Evolutionary conservation across 768 basidiomycete species (phyloP).

Genomic region (Mycena pura): DNA sequence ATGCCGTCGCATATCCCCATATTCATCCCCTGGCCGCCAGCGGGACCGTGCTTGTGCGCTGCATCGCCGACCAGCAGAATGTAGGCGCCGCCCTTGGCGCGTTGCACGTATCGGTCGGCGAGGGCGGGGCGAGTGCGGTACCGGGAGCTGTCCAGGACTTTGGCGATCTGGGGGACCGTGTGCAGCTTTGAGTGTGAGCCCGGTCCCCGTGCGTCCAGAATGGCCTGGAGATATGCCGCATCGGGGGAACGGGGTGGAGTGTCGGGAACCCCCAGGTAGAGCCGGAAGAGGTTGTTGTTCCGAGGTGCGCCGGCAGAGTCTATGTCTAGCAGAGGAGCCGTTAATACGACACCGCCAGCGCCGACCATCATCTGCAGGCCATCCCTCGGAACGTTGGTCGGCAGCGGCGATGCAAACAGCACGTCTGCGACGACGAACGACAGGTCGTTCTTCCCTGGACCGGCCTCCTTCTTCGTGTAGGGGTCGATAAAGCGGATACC

Average conservation of each 20-base stretch:
- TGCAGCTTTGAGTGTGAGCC: constrained; percentile 5
- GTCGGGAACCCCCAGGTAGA: constrained; percentile 19
- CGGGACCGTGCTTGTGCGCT: constrained; percentile 38
- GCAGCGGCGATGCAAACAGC: background rate
- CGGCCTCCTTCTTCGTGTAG: constrained; percentile 9
- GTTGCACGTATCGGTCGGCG: constrained; percentile 35
- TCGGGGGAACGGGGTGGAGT: constrained; percentile 15
- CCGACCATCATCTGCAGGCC: constrained; percentile 12
- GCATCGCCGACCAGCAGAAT: constrained; percentile 46
- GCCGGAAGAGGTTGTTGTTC: constrained; percentile 1
- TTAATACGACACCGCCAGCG: constrained; percentile 6
- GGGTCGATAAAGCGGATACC: constrained; percentile 6
- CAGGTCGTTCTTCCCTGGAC: constrained; percentile 2
- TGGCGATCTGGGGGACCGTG: constrained; percentile 3
- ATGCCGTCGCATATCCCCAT: constrained; percentile 51
- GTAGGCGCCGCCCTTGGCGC: constrained; percentile 9
- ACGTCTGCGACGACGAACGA: constrained; percentile 17
- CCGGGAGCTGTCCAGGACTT: constrained; percentile 45
- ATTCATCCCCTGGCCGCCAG: constrained; percentile 57
- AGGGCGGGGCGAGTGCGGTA: constrained; percentile 46
- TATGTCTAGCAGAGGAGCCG: background rate
- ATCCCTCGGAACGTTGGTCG: constrained; percentile 4
- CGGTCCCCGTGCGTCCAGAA: constrained; percentile 13
- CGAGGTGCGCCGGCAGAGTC: background rate
- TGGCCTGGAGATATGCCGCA: constrained; percentile 12